A percentile compares a stretch with the other conserved stretches of the same genome.
These are phyloP conservation scores for Torrubiella hemipterigena DNA, from an alignment of 2,329 filamentous ascomycete genomes.

Conservation along the genomic window DNA sequence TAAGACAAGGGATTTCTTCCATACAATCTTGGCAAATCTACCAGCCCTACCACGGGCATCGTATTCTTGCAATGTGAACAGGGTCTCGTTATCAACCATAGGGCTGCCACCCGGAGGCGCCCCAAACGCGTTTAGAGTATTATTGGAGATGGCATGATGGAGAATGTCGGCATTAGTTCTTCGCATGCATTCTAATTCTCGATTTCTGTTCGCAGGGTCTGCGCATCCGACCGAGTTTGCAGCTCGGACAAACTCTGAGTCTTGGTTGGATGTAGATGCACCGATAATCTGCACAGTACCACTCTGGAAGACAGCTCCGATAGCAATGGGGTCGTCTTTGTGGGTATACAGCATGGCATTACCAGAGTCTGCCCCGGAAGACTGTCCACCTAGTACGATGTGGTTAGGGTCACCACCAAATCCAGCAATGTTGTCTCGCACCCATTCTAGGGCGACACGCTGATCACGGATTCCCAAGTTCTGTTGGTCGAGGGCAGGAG, in stretches of 20 bases:
- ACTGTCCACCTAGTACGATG: not conserved
- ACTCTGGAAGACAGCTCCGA: conserved; percentile 3
- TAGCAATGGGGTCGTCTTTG: conserved; percentile 3
- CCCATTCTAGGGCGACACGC: conserved; percentile 9
- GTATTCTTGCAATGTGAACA: conserved; percentile 1
- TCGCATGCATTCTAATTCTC: not conserved
- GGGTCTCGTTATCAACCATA: not conserved
- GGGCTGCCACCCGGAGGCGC: not conserved
- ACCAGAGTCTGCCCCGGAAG: not conserved
- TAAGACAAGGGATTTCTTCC: not conserved
- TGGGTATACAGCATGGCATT: conserved; percentile 3
- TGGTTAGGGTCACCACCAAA: conserved; percentile 7
- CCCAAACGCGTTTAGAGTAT: not conserved
- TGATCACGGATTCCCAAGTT: conserved; percentile 10
- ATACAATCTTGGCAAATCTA: not conserved
- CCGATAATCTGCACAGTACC: conserved; percentile 4
- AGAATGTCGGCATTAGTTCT: not conserved
- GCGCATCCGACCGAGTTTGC: conserved; percentile 2
- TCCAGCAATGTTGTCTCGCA: conserved; percentile 8
- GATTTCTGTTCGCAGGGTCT: not conserved
- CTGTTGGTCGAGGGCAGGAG: conserved; percentile 6
- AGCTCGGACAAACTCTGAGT: conserved; percentile 5
- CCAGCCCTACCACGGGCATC: not conserved
- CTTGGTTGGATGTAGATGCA: not conserved
- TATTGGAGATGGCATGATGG: not conserved